Evolutionary conservation across 1,284 basidiomycete genomes (phyloP).

Genomic region (Ustilago bromivora): DNA sequence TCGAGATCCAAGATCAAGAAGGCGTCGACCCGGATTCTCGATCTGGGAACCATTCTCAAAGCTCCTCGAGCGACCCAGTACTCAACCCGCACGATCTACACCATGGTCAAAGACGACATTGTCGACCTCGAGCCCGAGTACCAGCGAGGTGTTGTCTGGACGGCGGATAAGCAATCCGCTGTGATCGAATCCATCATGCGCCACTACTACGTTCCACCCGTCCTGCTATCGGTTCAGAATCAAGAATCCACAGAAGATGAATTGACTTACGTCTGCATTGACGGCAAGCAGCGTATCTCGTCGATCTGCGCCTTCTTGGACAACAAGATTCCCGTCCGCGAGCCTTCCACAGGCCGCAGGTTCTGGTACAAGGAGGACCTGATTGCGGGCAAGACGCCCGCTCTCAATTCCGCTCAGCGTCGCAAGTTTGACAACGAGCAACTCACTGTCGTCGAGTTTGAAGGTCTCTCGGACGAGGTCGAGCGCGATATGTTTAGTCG

Average conservation of each 20-base stretch:
- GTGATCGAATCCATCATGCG: constrained; percentile 58
- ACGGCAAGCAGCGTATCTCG: constrained; percentile 59
- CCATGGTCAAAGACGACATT: constrained; percentile 39
- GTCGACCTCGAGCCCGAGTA: constrained; percentile 60
- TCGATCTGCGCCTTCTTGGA: constrained; percentile 50
- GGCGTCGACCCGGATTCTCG: constrained; percentile 55
- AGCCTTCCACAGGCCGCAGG: constrained; percentile 28
- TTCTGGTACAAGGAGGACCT: constrained; percentile 52
- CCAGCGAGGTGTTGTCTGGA: constrained; percentile 59
- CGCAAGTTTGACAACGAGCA: constrained; percentile 56
- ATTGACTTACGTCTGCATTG: constrained; percentile 48
- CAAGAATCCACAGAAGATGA: constrained; percentile 17
- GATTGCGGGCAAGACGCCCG: constrained; percentile 19
- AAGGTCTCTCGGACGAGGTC: constrained; percentile 40
- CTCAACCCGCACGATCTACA: constrained; percentile 33
- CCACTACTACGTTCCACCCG: constrained; percentile 58
- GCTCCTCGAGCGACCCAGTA: constrained; percentile 35
- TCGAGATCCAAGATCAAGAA: constrained; percentile 7
- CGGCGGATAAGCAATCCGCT: constrained; percentile 48
- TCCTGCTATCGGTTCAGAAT: constrained; percentile 45
- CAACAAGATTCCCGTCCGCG: constrained; percentile 47
- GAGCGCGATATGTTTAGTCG: constrained; percentile 60
- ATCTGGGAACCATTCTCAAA: constrained; percentile 39
- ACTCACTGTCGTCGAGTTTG: constrained; percentile 48
- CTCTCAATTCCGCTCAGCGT: constrained; percentile 32